These are phyloP conservation scores for Auricularia auricula-judae DNA, from an alignment of 768 basidiomycete species.

Conservation along the genomic window DNA sequence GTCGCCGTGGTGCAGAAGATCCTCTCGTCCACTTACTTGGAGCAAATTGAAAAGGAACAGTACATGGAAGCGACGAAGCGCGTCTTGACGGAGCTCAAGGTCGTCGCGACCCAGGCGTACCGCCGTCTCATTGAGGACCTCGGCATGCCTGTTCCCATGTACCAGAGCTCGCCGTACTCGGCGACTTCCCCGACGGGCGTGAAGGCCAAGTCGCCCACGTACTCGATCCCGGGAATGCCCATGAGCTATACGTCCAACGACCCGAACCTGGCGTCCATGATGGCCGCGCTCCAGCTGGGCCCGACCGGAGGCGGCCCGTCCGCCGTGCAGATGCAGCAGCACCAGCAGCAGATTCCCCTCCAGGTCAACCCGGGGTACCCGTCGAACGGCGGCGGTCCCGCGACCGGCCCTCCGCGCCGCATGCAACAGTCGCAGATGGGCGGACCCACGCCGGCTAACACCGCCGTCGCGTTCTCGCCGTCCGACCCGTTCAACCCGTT, in stretches of 20 bases:
- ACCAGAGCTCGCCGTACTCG: constrained; percentile 62
- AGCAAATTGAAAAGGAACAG: constrained; percentile 50
- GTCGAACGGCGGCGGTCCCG: constrained; percentile 24
- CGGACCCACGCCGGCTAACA: constrained; percentile 28
- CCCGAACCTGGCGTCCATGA: constrained; percentile 83
- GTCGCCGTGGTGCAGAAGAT: constrained; percentile 90
- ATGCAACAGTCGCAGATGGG: constrained; percentile 33
- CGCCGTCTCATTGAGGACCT: constrained; percentile 90
- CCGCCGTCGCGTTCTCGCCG: constrained; percentile 38
- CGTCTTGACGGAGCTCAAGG: constrained; percentile 83
- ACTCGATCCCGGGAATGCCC: constrained; percentile 63
- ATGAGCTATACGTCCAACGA: constrained; percentile 66
- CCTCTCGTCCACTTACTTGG: constrained; percentile 75
- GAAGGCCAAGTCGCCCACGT: constrained; percentile 44
- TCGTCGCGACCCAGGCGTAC: constrained; percentile 90
- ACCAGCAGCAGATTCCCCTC: constrained; percentile 51
- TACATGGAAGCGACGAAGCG: constrained; percentile 84
- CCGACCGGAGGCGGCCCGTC: background rate
- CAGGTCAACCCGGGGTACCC: constrained; percentile 58
- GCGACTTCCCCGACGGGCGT: constrained; percentile 42
- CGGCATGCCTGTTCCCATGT: constrained; percentile 79
- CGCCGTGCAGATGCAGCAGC: constrained; percentile 52
- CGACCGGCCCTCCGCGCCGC: constrained; percentile 10
- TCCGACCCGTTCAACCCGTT: constrained; percentile 51
- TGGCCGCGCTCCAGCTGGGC: constrained; percentile 74